These are phyloP conservation scores for Vigna nakashimae DNA, from an alignment of 306 rosid genomes.

Conservation along the genomic window DNA sequence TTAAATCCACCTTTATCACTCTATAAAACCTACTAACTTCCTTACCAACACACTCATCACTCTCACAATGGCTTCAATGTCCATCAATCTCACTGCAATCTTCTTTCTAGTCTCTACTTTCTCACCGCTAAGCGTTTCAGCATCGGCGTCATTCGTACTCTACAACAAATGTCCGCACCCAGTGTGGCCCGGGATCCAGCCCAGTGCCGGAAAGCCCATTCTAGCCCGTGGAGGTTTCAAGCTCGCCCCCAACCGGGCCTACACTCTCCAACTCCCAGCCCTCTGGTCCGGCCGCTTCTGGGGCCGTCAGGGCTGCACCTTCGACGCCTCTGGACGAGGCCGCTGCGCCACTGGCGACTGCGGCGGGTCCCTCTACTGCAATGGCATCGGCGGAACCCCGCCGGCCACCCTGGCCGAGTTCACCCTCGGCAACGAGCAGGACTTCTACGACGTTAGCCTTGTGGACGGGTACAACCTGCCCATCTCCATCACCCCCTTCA, in stretches of 20 bases:
- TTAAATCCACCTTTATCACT: neutral
- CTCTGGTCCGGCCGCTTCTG: slow-evolving; percentile 99
- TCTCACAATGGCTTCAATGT: slow-evolving; percentile 46
- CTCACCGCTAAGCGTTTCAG: slow-evolving; percentile 49
- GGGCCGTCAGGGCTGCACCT: slow-evolving; percentile 95
- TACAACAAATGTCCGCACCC: slow-evolving; percentile 84
- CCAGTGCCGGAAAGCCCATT: slow-evolving; percentile 82
- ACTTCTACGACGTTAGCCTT: slow-evolving; percentile 93
- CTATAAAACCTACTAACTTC: neutral
- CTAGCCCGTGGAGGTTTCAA: slow-evolving; percentile 88
- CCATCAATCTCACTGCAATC: slow-evolving; percentile 40
- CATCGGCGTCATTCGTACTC: slow-evolving; percentile 50
- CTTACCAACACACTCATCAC: neutral
- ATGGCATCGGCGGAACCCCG: slow-evolving; percentile 82
- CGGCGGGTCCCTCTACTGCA: slow-evolving; percentile 87
- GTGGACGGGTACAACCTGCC: slow-evolving; percentile 94
- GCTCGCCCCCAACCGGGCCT: slow-evolving; percentile 66
- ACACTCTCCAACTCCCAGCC: slow-evolving; percentile 67
- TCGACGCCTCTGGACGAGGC: slow-evolving; percentile 79
- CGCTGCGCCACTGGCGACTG: slow-evolving; percentile 95
- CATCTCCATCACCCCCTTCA: slow-evolving; percentile 69
- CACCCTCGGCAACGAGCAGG: slow-evolving; percentile 83
- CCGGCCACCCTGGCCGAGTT: slow-evolving; percentile 92
- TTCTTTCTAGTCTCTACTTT: slow-evolving; percentile 42
- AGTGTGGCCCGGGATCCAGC: slow-evolving; percentile 96